Percentiles rank a stretch among this genome's conserved stretches.
Conservation (phyloP, 164 flowering plant genomes). For the Piper longum region DNA sequence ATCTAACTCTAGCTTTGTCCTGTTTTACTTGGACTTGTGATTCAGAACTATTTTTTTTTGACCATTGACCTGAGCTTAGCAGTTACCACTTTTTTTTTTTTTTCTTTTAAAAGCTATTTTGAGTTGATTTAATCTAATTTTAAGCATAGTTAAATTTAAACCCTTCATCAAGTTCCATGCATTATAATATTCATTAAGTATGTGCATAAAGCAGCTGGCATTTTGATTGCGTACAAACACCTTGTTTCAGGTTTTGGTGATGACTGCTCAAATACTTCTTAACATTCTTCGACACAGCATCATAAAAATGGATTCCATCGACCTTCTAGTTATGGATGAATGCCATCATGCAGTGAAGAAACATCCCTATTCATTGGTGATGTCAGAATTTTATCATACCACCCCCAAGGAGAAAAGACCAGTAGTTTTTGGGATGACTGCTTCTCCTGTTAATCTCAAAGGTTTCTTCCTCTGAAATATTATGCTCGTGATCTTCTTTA, state of each 20-base stretch:
- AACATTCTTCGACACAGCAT: slow-evolving; percentile 97
- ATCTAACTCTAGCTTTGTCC: no score
- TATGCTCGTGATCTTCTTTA: neutral
- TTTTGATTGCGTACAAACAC: no score
- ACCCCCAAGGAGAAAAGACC: slow-evolving; percentile 91
- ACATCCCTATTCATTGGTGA: slow-evolving; percentile 93
- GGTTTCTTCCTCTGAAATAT: slow-evolving; percentile 8
- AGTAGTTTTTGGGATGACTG: slow-evolving; percentile 97
- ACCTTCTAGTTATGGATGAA: slow-evolving; percentile 91
- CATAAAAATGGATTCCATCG: slow-evolving; percentile 81
- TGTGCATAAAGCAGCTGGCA: no score
- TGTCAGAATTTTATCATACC: slow-evolving; percentile 98
- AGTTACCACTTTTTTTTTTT: no score
- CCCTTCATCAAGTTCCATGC: no score
- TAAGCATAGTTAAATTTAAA: no score
- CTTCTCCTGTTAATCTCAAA: slow-evolving; percentile 95
- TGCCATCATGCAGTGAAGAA: slow-evolving; percentile 99
- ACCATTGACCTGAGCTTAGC: no score
- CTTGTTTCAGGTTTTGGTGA: slow-evolving; percentile 90
- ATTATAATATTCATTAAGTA: no score
- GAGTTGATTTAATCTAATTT: no score
- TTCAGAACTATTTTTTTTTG: no score
- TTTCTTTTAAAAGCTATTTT: no score
- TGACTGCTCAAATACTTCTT: slow-evolving; percentile 97
- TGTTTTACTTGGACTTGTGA: no score